These are phyloP conservation scores for Rutstroemia sp. DNA, from an alignment of 2,329 filamentous ascomycete species.

Conservation along the genomic window DNA sequence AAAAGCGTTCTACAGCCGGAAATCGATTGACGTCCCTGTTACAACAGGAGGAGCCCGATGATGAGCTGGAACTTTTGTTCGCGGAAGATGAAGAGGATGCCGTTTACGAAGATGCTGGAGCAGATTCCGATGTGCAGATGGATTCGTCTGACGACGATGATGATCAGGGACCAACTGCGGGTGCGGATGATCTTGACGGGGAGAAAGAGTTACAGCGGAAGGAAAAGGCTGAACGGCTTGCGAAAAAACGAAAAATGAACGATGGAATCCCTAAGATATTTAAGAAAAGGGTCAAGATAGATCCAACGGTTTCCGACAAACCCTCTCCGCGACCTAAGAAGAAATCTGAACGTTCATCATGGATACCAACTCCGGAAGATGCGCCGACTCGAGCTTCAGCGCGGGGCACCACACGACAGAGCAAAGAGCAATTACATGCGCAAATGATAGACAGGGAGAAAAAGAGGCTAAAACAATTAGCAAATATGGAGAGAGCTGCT, in stretches of 20 bases:
- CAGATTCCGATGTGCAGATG: slow-evolving; percentile 71
- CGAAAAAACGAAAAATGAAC: slow-evolving; percentile 75
- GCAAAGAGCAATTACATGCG: slow-evolving; percentile 49
- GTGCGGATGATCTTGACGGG: slow-evolving; percentile 61
- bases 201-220: slow-evolving; percentile 79
- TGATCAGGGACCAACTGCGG: slow-evolving; percentile 59
- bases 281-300: slow-evolving; percentile 71
- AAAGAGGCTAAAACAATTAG: slow-evolving; percentile 62
- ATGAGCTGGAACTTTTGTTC: slow-evolving; percentile 64
- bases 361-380: slow-evolving; percentile 57
- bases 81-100: slow-evolving; percentile 60
- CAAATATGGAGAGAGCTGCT: slow-evolving; percentile 51
- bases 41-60: slow-evolving; percentile 58
- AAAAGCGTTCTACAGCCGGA: slow-evolving; percentile 73
- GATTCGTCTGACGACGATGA: slow-evolving; percentile 81
- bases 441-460: slow-evolving; percentile 69
- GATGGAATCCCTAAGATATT: slow-evolving; percentile 64
- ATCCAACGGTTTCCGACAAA: slow-evolving; percentile 38
- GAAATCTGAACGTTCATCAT: slow-evolving; percentile 63
- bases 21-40: slow-evolving; percentile 76
- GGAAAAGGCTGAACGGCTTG: slow-evolving; percentile 59
- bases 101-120: slow-evolving; percentile 62
- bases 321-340: slow-evolving; percentile 48
- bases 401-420: slow-evolving; percentile 55
- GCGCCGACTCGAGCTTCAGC: slow-evolving; percentile 55